Percentiles rank a stretch among this genome's conserved stretches.
Evolutionary conservation across 805 yeast genomes (phyloP).

Genomic region (Wickerhamiella alocasiicola): DNA sequence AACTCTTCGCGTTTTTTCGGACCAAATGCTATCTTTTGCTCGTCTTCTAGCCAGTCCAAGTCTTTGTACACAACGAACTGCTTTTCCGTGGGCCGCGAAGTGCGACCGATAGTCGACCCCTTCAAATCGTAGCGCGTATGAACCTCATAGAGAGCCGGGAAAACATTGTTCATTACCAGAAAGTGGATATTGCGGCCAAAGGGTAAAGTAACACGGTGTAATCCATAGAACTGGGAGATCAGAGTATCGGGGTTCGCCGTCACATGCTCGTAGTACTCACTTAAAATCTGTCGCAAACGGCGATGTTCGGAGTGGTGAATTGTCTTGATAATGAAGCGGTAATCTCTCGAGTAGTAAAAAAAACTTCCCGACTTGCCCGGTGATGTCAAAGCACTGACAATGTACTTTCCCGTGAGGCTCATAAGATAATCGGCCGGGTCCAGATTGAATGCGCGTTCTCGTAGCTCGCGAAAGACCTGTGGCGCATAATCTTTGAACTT

Average conservation of each 20-base stretch:
- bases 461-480: conserved; percentile 76
- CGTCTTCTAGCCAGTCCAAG: conserved; percentile 67
- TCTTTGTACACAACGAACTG: conserved; percentile 56
- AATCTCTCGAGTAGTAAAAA: conserved; percentile 89
- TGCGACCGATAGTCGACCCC: conserved; percentile 82
- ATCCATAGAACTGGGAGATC: conserved; percentile 86
- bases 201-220: conserved; percentile 88
- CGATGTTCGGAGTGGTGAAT: conserved; percentile 88
- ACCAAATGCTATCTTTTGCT: conserved; percentile 59
- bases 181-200: conserved; percentile 74
- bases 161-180: conserved; percentile 90
- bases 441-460: conserved; percentile 60
- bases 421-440: conserved; percentile 95
- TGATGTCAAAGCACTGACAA: conserved; percentile 80
- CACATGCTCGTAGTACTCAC: conserved; percentile 70
- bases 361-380: conserved; percentile 97
- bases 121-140: conserved; percentile 81
- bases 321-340: conserved; percentile 87
- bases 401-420: conserved; percentile 84
- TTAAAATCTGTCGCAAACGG: conserved; percentile 59
- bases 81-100: conserved; percentile 15
- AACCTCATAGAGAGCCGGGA: conserved; percentile 84
- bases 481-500: conserved; percentile 97
- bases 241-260: conserved; percentile 75
- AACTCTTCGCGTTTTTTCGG: conserved; percentile 51